These are phyloP conservation scores for Nitzschia putrida DNA, from an alignment of 108 stramenopile species.

Conservation along the genomic window DNA sequence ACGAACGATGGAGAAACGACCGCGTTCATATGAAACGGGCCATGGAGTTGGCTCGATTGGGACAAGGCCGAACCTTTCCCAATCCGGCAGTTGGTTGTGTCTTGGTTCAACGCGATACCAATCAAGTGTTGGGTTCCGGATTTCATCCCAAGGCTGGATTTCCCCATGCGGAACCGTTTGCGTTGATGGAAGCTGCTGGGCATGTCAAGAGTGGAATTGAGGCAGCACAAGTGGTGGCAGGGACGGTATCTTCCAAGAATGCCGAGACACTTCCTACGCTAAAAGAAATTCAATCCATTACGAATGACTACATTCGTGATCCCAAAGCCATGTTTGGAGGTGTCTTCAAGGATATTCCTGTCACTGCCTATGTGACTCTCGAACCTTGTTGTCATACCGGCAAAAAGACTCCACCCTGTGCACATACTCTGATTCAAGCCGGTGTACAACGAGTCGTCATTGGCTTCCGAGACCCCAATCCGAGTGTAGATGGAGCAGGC, in stretches of 20 bases:
- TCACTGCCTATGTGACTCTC: conserved; percentile 90
- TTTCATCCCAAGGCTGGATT: conserved; percentile 85
- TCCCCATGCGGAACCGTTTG: conserved; percentile 91
- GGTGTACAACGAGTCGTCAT: conserved; percentile 82
- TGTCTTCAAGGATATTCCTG: conserved; percentile 29
- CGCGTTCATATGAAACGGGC: conserved; percentile 24
- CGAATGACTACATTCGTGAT: conserved; percentile 43
- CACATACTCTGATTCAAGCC: conserved; percentile 58
- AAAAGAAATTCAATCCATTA: conserved; percentile 33
- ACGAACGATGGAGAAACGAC: no score
- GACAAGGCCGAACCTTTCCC: conserved; percentile 77
- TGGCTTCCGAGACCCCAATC: conserved; percentile 85
- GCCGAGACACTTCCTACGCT: background rate
- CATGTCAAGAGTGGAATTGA: conserved; percentile 62
- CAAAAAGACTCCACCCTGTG: conserved; percentile 82
- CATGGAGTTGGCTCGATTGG: conserved; percentile 48
- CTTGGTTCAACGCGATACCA: conserved; percentile 53
- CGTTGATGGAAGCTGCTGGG: conserved; percentile 74
- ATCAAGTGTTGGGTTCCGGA: conserved; percentile 71
- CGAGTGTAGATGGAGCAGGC: conserved; percentile 82
- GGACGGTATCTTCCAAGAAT: background rate
- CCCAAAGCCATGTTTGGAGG: conserved; percentile 54
- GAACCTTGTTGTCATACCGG: conserved; percentile 91
- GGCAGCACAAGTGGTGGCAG: conserved; percentile 56
- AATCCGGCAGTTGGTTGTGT: conserved; percentile 92